Percentiles rank a stretch among this genome's conserved stretches.
Conservation (phyloP, 352 stramenopile genomes). For the Globisporangium mamillatum region DNA sequence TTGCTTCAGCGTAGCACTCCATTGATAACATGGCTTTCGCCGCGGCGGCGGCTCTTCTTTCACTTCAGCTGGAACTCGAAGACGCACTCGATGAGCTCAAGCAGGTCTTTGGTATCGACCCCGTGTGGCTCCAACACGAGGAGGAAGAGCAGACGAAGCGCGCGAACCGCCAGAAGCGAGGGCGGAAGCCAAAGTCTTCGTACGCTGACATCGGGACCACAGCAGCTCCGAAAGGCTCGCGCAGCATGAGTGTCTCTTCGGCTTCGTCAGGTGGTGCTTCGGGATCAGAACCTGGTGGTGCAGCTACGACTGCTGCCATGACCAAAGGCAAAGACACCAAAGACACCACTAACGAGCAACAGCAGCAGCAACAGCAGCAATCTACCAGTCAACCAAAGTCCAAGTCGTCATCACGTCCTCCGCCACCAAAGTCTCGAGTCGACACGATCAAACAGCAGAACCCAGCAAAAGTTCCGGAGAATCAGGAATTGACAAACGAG, state of each 20-base stretch:
- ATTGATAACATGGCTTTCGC: background rate
- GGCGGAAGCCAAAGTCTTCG: slow-evolving; percentile 17
- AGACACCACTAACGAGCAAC: background rate
- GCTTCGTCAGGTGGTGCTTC: background rate
- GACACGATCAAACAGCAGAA: slow-evolving; percentile 36
- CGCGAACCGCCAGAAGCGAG: slow-evolving; percentile 27
- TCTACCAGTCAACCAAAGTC: slow-evolving; percentile 3
- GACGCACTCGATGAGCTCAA: slow-evolving; percentile 58
- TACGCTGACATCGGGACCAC: background rate
- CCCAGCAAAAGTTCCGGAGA: slow-evolving; percentile 31
- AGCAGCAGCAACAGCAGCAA: background rate
- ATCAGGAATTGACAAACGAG: slow-evolving; percentile 38
- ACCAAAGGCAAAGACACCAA: background rate
- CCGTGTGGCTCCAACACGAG: slow-evolving; percentile 48
- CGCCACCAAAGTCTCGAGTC: slow-evolving; percentile 15
- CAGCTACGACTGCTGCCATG: background rate
- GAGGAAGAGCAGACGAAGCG: slow-evolving; percentile 38
- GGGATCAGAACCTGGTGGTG: background rate
- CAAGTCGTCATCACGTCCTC: background rate
- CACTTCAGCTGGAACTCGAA: slow-evolving; percentile 28
- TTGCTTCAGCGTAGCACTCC: background rate
- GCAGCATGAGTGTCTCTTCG: slow-evolving; percentile 7
- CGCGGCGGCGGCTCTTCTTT: background rate
- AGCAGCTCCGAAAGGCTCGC: background rate
- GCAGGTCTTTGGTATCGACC: slow-evolving; percentile 52